A percentile compares a stretch with the other conserved stretches of the same genome.
phyloP scores from a whole-genome alignment of 805 yeast genomes.

The Cyberlindnera samutprakarnensis region DNA sequence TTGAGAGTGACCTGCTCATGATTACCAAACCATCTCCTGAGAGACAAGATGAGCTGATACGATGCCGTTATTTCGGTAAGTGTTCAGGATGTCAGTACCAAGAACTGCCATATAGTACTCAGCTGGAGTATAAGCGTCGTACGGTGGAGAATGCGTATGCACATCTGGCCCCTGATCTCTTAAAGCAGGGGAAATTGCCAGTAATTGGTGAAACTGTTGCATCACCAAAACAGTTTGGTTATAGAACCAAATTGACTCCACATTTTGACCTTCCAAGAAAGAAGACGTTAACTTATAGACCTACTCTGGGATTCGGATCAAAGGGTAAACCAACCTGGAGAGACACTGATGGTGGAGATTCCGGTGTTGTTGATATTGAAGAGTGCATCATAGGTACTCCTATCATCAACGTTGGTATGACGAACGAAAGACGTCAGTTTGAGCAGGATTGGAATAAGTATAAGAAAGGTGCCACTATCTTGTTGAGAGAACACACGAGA shows the following conservation, averaged over 20 bases:
- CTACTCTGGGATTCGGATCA: slow-evolving; percentile 84
- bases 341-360: slow-evolving; percentile 45
- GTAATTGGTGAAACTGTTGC: slow-evolving; percentile 54
- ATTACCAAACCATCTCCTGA: slow-evolving; percentile 35
- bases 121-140: slow-evolving; percentile 60
- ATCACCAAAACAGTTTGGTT: slow-evolving; percentile 69
- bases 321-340: slow-evolving; percentile 77
- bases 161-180: slow-evolving; percentile 58
- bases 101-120: slow-evolving; percentile 63
- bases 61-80: slow-evolving; percentile 80
- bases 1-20: slow-evolving; percentile 64
- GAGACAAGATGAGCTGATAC: slow-evolving; percentile 51
- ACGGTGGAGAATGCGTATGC: slow-evolving; percentile 79
- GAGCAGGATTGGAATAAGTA: slow-evolving; percentile 35
- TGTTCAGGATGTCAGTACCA: slow-evolving; percentile 97
- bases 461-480: slow-evolving; percentile 79
- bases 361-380: slow-evolving; percentile 77
- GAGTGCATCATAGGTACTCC: slow-evolving; percentile 87
- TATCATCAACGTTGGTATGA: slow-evolving; percentile 67
- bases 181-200: slow-evolving; percentile 42
- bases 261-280: slow-evolving; percentile 78
- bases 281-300: slow-evolving; percentile 36
- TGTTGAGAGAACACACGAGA: slow-evolving; percentile 72
- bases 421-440: slow-evolving; percentile 55
- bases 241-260: slow-evolving; percentile 93